phyloP scores from a whole-genome alignment of 306 rosid genomes.

The Urtica urens region DNA sequence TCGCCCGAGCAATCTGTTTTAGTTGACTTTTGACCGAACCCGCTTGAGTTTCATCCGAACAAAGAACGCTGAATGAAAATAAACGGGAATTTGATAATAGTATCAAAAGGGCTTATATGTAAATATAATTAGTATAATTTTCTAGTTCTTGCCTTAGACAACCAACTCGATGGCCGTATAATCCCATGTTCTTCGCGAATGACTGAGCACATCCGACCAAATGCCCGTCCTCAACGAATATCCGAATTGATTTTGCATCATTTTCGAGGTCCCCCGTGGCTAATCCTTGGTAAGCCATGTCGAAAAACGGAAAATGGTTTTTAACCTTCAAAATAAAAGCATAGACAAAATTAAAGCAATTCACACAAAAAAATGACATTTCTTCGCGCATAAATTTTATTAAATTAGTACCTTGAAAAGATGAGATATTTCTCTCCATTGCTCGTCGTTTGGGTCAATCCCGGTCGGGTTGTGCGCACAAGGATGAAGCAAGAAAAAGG shows the following conservation, averaged over 20 bases:
- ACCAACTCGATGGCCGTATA: slow-evolving; percentile 31
- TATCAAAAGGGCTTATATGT: neutral
- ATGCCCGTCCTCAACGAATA: slow-evolving; percentile 28
- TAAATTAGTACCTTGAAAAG: slow-evolving; percentile 19
- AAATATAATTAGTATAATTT: neutral
- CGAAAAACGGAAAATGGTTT: slow-evolving; percentile 33
- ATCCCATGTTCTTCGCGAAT: slow-evolving; percentile 34
- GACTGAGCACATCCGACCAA: slow-evolving; percentile 31
- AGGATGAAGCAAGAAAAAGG: slow-evolving; percentile 28
- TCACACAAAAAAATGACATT: too few relatives aligned
- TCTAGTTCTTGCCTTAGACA: slow-evolving; percentile 30
- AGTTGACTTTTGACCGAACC: slow-evolving; percentile 22
- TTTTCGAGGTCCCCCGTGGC: slow-evolving; percentile 31
- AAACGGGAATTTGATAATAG: too few relatives aligned
- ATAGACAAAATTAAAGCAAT: too few relatives aligned
- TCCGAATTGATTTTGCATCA: slow-evolving; percentile 25
- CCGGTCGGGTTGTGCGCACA: slow-evolving; percentile 42
- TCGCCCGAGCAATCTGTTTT: slow-evolving; percentile 27
- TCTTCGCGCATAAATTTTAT: too few relatives aligned
- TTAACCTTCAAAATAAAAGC: slow-evolving; percentile 20
- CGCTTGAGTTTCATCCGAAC: slow-evolving; percentile 20
- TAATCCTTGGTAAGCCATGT: slow-evolving; percentile 37
- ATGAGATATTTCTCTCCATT: slow-evolving; percentile 30
- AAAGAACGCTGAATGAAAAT: slow-evolving; percentile 22
- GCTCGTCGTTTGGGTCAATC: slow-evolving; percentile 26